A percentile compares a stretch with the other conserved stretches of the same genome.
phyloP scores from a whole-genome alignment of 1,284 basidiomycete genomes.

The Boletellus deceptivus region DNA sequence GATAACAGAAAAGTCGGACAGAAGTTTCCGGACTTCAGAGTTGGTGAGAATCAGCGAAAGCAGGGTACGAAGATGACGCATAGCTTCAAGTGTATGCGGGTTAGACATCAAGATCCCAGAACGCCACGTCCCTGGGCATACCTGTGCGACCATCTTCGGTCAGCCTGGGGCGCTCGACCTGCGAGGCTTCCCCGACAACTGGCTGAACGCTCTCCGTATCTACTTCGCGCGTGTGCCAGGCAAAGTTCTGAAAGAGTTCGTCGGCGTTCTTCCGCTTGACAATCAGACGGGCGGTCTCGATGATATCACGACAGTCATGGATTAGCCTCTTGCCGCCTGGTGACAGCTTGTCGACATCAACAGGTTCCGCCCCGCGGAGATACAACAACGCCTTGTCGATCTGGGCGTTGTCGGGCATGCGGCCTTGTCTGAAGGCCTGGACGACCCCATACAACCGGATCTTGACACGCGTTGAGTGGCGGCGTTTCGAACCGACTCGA shows the following conservation, averaged over 20 bases:
- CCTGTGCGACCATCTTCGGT: conserved; percentile 62
- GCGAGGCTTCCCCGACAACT: conserved; percentile 43
- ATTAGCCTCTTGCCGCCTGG: conserved; percentile 76
- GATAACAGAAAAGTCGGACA: conserved; percentile 78
- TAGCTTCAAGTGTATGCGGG: conserved; percentile 44
- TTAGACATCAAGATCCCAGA: conserved; percentile 1
- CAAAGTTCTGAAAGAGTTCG: conserved; percentile 85
- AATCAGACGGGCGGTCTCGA: conserved; percentile 67
- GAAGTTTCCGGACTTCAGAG: conserved; percentile 86
- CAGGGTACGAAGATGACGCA: conserved; percentile 83
- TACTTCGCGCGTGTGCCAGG: conserved; percentile 71
- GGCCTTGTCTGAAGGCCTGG: conserved; percentile 74
- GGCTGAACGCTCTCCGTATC: conserved; percentile 46
- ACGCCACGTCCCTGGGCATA: conserved; percentile 24
- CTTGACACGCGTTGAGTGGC: conserved; percentile 29
- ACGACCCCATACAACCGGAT: conserved; percentile 76
- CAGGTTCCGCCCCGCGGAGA: conserved; percentile 64
- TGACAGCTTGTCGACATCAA: conserved; percentile 67
- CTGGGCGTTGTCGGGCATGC: conserved; percentile 78
- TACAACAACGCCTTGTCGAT: conserved; percentile 74
- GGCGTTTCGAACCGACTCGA: neutral
- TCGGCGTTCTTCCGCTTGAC: conserved; percentile 84
- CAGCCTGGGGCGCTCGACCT: conserved; percentile 55
- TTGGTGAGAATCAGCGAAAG: conserved; percentile 85
- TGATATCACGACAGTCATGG: conserved; percentile 70